These are phyloP conservation scores for Geranomyces variabilis DNA, from an alignment of 192 early-diverging fungal species.

Conservation along the genomic window DNA sequence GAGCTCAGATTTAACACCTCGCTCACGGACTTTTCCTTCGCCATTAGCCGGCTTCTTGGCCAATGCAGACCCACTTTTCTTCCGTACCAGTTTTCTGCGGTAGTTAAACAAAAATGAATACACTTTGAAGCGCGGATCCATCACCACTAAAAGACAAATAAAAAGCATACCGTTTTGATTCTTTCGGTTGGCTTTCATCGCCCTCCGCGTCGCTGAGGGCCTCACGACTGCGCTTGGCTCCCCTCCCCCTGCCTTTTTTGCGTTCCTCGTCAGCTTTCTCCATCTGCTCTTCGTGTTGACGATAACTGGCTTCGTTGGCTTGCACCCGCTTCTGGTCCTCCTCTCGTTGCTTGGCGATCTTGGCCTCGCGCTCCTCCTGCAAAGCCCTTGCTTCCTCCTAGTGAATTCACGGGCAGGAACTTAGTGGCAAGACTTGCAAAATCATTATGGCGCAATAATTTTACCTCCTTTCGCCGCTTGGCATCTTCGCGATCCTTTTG, in stretches of 20 bases:
- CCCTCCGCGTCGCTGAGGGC: slow-evolving; percentile 8
- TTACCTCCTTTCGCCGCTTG: slow-evolving; percentile 34
- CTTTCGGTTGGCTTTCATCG: slow-evolving; percentile 9
- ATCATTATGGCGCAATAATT: slow-evolving; percentile 3
- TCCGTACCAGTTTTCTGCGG: slow-evolving; percentile 1
- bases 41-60: not conserved
- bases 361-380: slow-evolving; percentile 33
- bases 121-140: too few relatives aligned
- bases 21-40: not conserved
- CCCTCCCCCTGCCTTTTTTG: slow-evolving; percentile 28
- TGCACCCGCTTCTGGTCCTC: slow-evolving; percentile 40
- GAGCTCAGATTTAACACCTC: slow-evolving; percentile 15
- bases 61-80: not conserved
- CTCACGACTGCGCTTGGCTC: not conserved
- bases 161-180: slow-evolving; percentile 5
- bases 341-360: slow-evolving; percentile 27
- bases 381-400: slow-evolving; percentile 35
- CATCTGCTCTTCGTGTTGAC: slow-evolving; percentile 25
- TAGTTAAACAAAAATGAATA: too few relatives aligned
- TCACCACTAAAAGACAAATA: not conserved
- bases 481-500: slow-evolving; percentile 32
- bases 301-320: slow-evolving; percentile 22
- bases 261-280: slow-evolving; percentile 27
- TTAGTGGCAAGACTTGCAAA: not conserved
- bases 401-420: not conserved